Evolutionary conservation across 2,329 filamentous ascomycete species (phyloP), one percentile per base, ranked within the genome.

Genomic region (Daldinia eschscholtzii): DNA sequence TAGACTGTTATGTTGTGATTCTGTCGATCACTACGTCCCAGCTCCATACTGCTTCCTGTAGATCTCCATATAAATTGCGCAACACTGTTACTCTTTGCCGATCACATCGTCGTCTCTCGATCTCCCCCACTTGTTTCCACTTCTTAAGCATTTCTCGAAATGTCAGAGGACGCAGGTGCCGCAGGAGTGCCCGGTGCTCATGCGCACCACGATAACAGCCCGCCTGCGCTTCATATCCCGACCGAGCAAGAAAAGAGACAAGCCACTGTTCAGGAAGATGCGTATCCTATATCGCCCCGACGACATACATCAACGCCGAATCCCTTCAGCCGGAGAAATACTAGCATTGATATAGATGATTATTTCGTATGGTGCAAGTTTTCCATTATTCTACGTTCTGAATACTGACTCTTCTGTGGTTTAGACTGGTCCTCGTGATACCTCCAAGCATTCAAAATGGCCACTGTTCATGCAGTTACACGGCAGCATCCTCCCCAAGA

Each of bases 391-490:
- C 35, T 15, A 20, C 37, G 3, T 20, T 33, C 23, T 28, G 23
- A 3, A 9, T 18, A 15, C 48, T 57, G 6, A 60, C 53, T 57
- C 37, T 57, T 33, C 3, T 66, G 13, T 60, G 12, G 5, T 42
- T 28, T 50, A 83, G 82, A 79, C 78, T 15, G 88, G 88, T 13
- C 92, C 92, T 62, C 86, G 90, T 70, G 89, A 93, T 79, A 87
- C 92, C 68, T 84, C 89, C 64, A 88, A 89, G 74, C 92, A 94
- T 79, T 93, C 91, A 28, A 94, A 93, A 86, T 91, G 91, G 86
- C 92, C 92, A 7, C 86, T 90, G 73, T 93, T 94, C 78, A 80
- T 94, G 75, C 90, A 92, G 70, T 85, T 94, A 80, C 92, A 93
- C 77, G 92, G 92, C 73, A 92, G 89, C 74, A 89, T 82, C 71